Base-by-base conservation (phyloP, 768 basidiomycete genomes). In the Naganishia vishniacii region DNA sequence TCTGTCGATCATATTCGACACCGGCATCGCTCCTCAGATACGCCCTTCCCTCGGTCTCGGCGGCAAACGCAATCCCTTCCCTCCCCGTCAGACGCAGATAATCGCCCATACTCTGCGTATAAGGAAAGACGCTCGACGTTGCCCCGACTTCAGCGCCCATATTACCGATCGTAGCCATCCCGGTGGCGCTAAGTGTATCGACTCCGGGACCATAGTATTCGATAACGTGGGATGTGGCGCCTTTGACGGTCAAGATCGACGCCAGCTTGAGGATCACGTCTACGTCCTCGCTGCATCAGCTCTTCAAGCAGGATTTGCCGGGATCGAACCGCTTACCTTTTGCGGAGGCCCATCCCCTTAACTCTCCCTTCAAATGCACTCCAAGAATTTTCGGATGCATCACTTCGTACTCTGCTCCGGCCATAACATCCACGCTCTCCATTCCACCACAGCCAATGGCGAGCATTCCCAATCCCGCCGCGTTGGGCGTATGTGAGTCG, bases 101-200 rank as follows among this genome's bases (percentile, higher is more conserved):
- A 13, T 67, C 62, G 11, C 61, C 62, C 66, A 67, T 67, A 37
- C 66, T 62, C 20, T n/a, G 8, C 9, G 62, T 67, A 59, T 59
- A 64, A 15, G 66, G 66, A 32, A 67, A 67, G 9, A 67, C 46
- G 42, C 62, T 64, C 3, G 51, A 64, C 23, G 66, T 67, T 16
- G 66, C 66, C 2, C 66, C 66, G 4, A 67, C 66, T 58, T 65
- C 66, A 1, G 66, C 66, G 16, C 66, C 66, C 66, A 67, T 67
- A 20, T 67, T 67, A 11, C 66, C 66, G 42, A 67, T 62, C 9
- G 66, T 67, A 7, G 62, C 66, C 66, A 67, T 67, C 13, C 66
- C 66, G 11, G 66, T 67, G 4, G 61, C 62, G n/a, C 42, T 46
- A 29, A 67, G 48, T 3, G 48, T 49, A 12, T 12, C 44, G 15